phyloP scores from a whole-genome alignment of 1,284 basidiomycete species.

The Pholiota adiposa region DNA sequence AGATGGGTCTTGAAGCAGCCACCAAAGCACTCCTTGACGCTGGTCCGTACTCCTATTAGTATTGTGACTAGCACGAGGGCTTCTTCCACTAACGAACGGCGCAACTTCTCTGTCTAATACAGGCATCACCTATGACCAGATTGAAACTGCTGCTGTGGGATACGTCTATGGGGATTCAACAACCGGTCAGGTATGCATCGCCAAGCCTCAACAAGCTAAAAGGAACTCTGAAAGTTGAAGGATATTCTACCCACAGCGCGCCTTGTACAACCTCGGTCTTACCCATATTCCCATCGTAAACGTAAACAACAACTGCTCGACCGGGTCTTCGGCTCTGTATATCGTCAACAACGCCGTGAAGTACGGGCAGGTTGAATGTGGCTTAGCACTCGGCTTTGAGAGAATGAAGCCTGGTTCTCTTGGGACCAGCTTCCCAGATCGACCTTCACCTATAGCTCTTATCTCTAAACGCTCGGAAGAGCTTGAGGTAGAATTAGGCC shows the following conservation, averaged over 20 bases:
- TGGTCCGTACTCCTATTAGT: slow-evolving; percentile 43
- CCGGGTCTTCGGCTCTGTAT: slow-evolving; percentile 76
- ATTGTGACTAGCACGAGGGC: background rate
- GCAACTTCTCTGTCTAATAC: background rate
- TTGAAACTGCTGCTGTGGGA: slow-evolving; percentile 82
- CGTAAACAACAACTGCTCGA: slow-evolving; percentile 87
- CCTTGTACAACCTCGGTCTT: slow-evolving; percentile 86
- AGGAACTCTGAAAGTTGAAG: background rate
- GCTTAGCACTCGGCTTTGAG: slow-evolving; percentile 86
- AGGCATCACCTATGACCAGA: slow-evolving; percentile 81
- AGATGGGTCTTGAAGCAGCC: slow-evolving; percentile 84
- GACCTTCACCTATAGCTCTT: slow-evolving; percentile 59
- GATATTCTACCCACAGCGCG: slow-evolving; percentile 46
- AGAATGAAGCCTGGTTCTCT: slow-evolving; percentile 85
- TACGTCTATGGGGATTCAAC: slow-evolving; percentile 84
- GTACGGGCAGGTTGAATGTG: slow-evolving; percentile 74
- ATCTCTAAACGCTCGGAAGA: slow-evolving; percentile 50
- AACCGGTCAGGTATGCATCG: slow-evolving; percentile 67
- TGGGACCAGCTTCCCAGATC: slow-evolving; percentile 72
- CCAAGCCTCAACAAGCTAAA: background rate
- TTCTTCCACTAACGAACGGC: background rate
- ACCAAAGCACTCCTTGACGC: slow-evolving; percentile 88
- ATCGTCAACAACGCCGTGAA: slow-evolving; percentile 73
- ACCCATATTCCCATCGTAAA: slow-evolving; percentile 88
- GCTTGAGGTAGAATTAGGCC: slow-evolving; percentile 60